A percentile compares a stretch with the other conserved stretches of the same genome.
Evolutionary conservation across 2,329 filamentous ascomycete species (phyloP).

Genomic region (Neofusicoccum cordaticola): DNA sequence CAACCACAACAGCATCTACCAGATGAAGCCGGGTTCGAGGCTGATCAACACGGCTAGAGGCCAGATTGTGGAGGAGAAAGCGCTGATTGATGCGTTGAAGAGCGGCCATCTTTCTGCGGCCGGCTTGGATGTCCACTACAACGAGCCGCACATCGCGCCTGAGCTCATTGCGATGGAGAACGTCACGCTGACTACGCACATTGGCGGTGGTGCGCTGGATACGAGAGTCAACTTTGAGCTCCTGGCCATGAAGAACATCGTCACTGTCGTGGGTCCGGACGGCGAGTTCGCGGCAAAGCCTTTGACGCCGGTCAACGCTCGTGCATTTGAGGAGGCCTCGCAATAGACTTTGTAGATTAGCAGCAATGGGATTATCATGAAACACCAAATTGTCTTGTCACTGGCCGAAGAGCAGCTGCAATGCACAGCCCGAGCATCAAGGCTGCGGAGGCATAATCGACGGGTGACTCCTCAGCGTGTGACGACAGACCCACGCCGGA

Average conservation of each 20-base stretch:
- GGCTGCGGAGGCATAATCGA: too few relatives aligned
- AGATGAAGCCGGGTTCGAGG: constrained; percentile 26
- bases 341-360: constrained; percentile 23
- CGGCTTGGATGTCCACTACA: constrained; percentile 36
- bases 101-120: constrained; percentile 31
- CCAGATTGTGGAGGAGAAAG: constrained; percentile 34
- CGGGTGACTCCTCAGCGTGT: background rate
- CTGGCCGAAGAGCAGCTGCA: too few relatives aligned
- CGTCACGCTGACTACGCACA: constrained; percentile 53
- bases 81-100: constrained; percentile 34
- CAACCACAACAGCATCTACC: constrained; percentile 19
- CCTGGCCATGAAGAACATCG: constrained; percentile 59
- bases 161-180: constrained; percentile 31
- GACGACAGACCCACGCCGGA: background rate
- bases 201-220: constrained; percentile 59
- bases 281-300: constrained; percentile 43
- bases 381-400: too few relatives aligned
- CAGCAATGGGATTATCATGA: too few relatives aligned
- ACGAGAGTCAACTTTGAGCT: constrained; percentile 59
- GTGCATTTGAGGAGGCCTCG: constrained; percentile 35
- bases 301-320: constrained; percentile 55
- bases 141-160: constrained; percentile 33
- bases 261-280: constrained; percentile 35
- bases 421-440: too few relatives aligned
- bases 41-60: constrained; percentile 39